A percentile compares a stretch with the other conserved stretches of the same genome.
These are phyloP conservation scores for Oryza longistaminata DNA, from an alignment of 176 grass and related monocot genomes.

Conservation along the genomic window DNA sequence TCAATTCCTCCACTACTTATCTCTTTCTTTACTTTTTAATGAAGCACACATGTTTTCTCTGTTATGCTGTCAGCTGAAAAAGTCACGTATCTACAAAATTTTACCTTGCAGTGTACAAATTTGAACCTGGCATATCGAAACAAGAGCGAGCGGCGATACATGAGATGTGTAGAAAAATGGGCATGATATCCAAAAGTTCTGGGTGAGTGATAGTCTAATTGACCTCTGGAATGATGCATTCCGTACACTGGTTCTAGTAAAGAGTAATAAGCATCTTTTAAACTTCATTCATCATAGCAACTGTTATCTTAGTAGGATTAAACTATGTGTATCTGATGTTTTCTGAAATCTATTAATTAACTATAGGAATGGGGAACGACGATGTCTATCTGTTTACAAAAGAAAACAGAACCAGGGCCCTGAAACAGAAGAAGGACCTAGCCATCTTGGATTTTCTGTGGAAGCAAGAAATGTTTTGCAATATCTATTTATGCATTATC, in stretches of 20 bases:
- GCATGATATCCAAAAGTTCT: constrained; percentile 81
- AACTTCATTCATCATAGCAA: background rate
- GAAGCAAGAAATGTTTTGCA: constrained; percentile 69
- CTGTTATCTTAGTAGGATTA: constrained; percentile 12
- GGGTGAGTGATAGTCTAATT: constrained; percentile 69
- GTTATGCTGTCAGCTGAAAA: constrained; percentile 29
- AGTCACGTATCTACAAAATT: constrained; percentile 13
- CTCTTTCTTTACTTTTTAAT: constrained; percentile 11
- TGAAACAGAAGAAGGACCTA: constrained; percentile 43
- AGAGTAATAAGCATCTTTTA: constrained; percentile 28
- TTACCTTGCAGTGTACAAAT: constrained; percentile 66
- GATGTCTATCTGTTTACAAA: constrained; percentile 81
- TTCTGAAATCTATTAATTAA: constrained; percentile 34
- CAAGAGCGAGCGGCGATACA: constrained; percentile 71
- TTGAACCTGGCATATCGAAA: constrained; percentile 67
- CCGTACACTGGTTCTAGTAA: background rate
- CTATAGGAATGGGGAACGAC: constrained; percentile 42
- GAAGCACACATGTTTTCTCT: constrained; percentile 8
- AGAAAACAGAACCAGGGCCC: constrained; percentile 37
- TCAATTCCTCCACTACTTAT: background rate
- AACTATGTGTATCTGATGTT: constrained; percentile 18
- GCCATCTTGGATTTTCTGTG: constrained; percentile 64
- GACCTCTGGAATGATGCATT: constrained; percentile 23
- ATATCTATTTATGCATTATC: constrained; percentile 79
- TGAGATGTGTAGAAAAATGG: constrained; percentile 74